A percentile compares a stretch with the other conserved stretches of the same genome.
These are phyloP conservation scores for Solanum chiquidenum DNA, from an alignment of 257 asterid genomes.

Conservation along the genomic window DNA sequence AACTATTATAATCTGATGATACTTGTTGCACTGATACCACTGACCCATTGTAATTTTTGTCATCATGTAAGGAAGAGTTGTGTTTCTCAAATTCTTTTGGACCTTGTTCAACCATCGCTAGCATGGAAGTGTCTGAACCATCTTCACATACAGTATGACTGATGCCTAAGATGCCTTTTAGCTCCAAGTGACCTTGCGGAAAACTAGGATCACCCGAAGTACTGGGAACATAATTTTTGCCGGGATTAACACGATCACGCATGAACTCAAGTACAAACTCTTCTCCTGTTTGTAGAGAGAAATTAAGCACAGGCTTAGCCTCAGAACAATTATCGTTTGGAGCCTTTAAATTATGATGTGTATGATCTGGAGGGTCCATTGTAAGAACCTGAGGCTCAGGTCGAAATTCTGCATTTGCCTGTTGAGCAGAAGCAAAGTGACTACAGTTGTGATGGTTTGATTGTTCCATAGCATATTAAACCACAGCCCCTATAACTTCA, in stretches of 20 bases:
- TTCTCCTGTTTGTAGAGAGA: slow-evolving; percentile 93
- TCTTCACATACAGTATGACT: slow-evolving; percentile 43
- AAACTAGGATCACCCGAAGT: slow-evolving; percentile 44
- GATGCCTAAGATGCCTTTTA: slow-evolving; percentile 46
- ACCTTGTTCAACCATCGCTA: slow-evolving; percentile 28
- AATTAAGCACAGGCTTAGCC: slow-evolving; percentile 64
- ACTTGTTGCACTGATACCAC: slow-evolving; percentile 18
- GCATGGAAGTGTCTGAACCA: slow-evolving; percentile 54
- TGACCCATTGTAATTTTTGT: slow-evolving; percentile 27
- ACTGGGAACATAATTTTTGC: slow-evolving; percentile 39
- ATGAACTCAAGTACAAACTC: slow-evolving; percentile 87
- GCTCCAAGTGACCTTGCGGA: slow-evolving; percentile 51
- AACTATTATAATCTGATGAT: slow-evolving; percentile 33
- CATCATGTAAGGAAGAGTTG: slow-evolving; percentile 30
- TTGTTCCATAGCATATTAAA: slow-evolving; percentile 41
- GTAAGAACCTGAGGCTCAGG: slow-evolving; percentile 34
- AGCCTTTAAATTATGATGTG: slow-evolving; percentile 25
- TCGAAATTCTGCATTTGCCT: slow-evolving; percentile 27
- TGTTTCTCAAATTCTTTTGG: slow-evolving; percentile 24
- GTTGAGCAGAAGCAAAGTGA: slow-evolving; percentile 27
- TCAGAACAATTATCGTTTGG: slow-evolving; percentile 32
- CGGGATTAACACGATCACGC: slow-evolving; percentile 66
- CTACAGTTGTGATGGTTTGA: slow-evolving; percentile 24
- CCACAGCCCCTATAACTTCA: slow-evolving; percentile 9
- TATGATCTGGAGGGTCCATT: slow-evolving; percentile 32